Conservation (phyloP, 2,329 filamentous ascomycete genomes). For the Phoma sp. region DNA sequence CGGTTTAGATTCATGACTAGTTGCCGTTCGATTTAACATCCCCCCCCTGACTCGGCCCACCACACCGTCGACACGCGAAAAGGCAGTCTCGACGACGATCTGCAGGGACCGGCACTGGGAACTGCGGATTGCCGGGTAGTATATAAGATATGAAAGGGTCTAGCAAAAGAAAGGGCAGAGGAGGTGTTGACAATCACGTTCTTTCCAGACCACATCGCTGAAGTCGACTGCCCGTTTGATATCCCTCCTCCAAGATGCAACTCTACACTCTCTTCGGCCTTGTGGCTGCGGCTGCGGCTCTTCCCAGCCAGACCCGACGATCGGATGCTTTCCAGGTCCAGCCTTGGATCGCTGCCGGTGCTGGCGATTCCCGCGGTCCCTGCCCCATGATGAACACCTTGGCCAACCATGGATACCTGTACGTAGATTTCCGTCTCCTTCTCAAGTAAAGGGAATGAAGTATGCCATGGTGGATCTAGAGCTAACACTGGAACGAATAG, state of each 20-base stretch:
- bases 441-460: not conserved
- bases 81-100: not conserved
- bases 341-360: not conserved
- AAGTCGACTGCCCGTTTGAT: not conserved
- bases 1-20: not conserved
- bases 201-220: not conserved
- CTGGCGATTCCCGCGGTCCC: constrained; percentile 2
- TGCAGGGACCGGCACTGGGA: not conserved
- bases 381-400: constrained; percentile 7
- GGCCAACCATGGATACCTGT: constrained; percentile 10
- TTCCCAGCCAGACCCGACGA: not conserved
- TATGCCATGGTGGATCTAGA: not conserved
- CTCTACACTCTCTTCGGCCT: not conserved
- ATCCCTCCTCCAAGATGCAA: not conserved
- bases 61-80: not conserved
- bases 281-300: not conserved
- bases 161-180: not conserved
- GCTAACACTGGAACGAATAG: not conserved
- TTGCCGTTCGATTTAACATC: not conserved
- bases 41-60: not conserved
- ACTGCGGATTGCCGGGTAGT: not conserved
- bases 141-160: not conserved
- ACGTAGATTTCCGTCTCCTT: not conserved
- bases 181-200: not conserved
- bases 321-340: not conserved